Evolutionary conservation across 495 filamentous ascomycete species (phyloP).

Genomic region (Jackrogersella multiformis): DNA sequence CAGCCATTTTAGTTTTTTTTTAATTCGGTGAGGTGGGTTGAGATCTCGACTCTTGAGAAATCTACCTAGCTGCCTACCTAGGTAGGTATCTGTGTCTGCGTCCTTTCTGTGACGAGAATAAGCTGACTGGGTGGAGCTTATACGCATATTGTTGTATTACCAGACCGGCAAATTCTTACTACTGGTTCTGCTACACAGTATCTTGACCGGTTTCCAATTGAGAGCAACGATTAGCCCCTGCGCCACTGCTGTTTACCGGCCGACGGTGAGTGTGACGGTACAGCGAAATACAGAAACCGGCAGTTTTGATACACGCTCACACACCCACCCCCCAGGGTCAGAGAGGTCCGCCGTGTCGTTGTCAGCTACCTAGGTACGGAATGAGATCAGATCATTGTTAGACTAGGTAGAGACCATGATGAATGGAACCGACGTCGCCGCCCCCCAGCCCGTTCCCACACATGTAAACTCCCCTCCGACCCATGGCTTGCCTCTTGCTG

Average conservation of each 20-base stretch:
- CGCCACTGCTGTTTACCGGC: conserved; percentile 32
- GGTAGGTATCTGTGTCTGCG: conserved; percentile 12
- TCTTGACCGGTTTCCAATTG: conserved; percentile 32
- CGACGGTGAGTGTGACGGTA: conserved; percentile 35
- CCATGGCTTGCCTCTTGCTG: conserved; percentile 16
- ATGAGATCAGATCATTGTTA: conserved; percentile 36
- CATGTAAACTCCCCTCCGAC: conserved; percentile 21
- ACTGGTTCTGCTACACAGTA: conserved; percentile 32
- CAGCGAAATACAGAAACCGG: conserved; percentile 31
- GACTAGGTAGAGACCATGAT: conserved; percentile 21
- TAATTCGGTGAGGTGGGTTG: conserved; percentile 3
- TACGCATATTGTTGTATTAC: conserved; percentile 37
- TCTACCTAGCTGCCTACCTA: no score
- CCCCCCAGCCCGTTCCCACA: conserved; percentile 15
- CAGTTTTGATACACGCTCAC: conserved; percentile 26
- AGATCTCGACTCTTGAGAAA: conserved; percentile 10
- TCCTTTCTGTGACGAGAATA: conserved; percentile 24
- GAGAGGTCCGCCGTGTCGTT: conserved; percentile 8
- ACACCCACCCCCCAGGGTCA: conserved; percentile 6
- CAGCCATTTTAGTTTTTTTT: conserved; percentile 6
- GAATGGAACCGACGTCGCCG: conserved; percentile 32
- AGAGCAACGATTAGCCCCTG: conserved; percentile 25
- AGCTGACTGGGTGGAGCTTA: conserved; percentile 28
- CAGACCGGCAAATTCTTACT: conserved; percentile 22
- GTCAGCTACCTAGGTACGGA: conserved; percentile 22